Evolutionary conservation across 306 rosid species (phyloP).

Genomic region (Oxytropis ochrocephala): DNA sequence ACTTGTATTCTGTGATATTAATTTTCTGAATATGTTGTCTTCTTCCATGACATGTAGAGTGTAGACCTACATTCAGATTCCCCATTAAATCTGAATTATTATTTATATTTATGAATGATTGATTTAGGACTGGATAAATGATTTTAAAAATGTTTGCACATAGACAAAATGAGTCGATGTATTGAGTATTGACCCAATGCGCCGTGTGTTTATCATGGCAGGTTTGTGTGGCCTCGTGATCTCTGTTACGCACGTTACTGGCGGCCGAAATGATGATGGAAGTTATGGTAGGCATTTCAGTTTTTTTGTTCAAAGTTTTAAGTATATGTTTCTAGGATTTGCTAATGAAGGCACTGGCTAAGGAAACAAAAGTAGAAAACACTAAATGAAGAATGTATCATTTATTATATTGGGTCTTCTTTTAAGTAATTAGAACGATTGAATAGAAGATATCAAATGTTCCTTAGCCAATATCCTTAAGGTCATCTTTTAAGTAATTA

Average conservation of each 20-base stretch:
- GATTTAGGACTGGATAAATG: constrained; percentile 3
- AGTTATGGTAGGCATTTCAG: constrained; percentile 67
- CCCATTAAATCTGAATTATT: neutral
- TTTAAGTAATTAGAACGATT: neutral
- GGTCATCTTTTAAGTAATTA: neutral
- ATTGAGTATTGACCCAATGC: neutral
- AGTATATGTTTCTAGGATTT: neutral
- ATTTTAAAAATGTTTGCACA: neutral
- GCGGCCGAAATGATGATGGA: constrained; percentile 99
- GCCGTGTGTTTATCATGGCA: constrained; percentile 32
- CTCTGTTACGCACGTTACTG: constrained; percentile 97
- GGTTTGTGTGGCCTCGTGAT: constrained; percentile 99
- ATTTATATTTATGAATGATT: neutral
- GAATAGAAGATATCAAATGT: neutral
- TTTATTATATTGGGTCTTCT: neutral
- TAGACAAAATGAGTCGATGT: neutral
- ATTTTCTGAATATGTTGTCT: constrained; percentile 2
- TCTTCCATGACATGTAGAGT: neutral
- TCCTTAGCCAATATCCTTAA: neutral
- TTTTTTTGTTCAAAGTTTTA: constrained; percentile 1
- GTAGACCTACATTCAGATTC: neutral
- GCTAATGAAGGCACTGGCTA: neutral
- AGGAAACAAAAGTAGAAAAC: neutral
- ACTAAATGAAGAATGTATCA: neutral
- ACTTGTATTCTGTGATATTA: neutral